Evolutionary conservation across 106 monocot species (phyloP), one percentile per base, ranked within the genome.

Genomic region (Acorus gramineus): DNA sequence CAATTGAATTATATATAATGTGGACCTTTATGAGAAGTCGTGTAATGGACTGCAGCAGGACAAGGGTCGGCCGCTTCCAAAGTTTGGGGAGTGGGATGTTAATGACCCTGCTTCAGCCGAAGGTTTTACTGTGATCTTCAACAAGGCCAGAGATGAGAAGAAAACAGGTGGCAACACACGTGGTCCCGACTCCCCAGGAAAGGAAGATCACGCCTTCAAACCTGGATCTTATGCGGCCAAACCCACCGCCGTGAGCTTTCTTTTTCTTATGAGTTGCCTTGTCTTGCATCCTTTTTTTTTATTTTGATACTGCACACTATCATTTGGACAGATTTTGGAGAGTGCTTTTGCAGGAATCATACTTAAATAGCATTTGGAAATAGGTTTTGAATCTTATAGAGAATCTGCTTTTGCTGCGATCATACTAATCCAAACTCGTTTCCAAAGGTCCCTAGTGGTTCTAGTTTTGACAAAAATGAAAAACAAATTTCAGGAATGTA

Each of bases 51-150:
- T 62, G 6, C 62, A 62, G 62, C 62, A 62, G 62, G 62, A 62
- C 45, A 62, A 62, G 44, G 62, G 62, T 8, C 42, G 62, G 45
- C 62, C 62, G 6, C 11, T 62, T 7, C 62, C 62, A 9, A 62
- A 62, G 44, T 62, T 62, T 62, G 62, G 62, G 44, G 62, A 62
- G 10, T 62, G 62, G 62, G 62, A 62, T 62, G 62, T 62, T 14
- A 62, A 62, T 46, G 62, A 62, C 45, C 62, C 62, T 46, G 62
- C 62, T 62, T 62, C 62, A 46, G 62, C 62, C 3, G 62, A 62
- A 11, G 62, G 62, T 45, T 62, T 62, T 44, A 62, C 62, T 5
- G 62, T 62, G 42, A 62, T 62, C 6, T 62, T 62, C 45, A 62
- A 62, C 62, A 62, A 62, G 47, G 62, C 62, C 45, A 62, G 62